Conservation (phyloP, 352 stramenopile genomes). For the Pythium graminicola region DNA sequence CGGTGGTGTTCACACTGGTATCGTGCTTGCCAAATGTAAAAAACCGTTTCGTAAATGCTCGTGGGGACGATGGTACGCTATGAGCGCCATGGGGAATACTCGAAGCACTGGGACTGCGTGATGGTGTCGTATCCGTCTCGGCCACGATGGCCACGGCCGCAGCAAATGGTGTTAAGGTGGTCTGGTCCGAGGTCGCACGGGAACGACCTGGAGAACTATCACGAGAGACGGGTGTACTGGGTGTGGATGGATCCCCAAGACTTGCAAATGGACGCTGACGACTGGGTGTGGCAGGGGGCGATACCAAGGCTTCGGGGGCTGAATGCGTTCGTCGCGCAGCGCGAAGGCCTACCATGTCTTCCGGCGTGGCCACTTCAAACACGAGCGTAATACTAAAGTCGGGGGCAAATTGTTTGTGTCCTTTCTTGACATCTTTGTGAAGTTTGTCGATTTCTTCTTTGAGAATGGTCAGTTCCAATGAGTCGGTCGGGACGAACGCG, state of each 20-base stretch:
- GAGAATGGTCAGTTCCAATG: slow-evolving; percentile 31
- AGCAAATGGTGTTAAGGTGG: neutral
- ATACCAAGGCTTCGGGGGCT: neutral
- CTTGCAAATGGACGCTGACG: slow-evolving; percentile 17
- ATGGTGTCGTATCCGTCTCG: neutral
- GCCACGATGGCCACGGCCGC: neutral
- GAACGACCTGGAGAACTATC: too few relatives aligned
- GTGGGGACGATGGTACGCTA: slow-evolving; percentile 17
- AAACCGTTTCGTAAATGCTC: slow-evolving; percentile 13
- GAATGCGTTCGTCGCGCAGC: slow-evolving; percentile 12
- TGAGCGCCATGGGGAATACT: neutral
- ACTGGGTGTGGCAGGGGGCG: neutral
- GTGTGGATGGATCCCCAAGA: slow-evolving; percentile 1
- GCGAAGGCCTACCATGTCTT: slow-evolving; percentile 21
- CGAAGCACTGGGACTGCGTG: slow-evolving; percentile 8
- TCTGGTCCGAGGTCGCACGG: slow-evolving; percentile 13
- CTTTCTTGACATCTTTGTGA: slow-evolving; percentile 60
- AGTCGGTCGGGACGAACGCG: slow-evolving; percentile 38
- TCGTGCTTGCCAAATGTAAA: slow-evolving; percentile 13
- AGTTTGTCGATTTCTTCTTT: slow-evolving; percentile 72
- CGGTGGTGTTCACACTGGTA: neutral
- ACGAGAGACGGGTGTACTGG: too few relatives aligned
- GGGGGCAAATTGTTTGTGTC: slow-evolving; percentile 52
- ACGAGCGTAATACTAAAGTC: slow-evolving; percentile 43
- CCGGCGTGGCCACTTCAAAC: slow-evolving; percentile 35